These are phyloP conservation scores for Asterophora lycoperdoides DNA, from an alignment of 768 basidiomycete species.

Conservation along the genomic window DNA sequence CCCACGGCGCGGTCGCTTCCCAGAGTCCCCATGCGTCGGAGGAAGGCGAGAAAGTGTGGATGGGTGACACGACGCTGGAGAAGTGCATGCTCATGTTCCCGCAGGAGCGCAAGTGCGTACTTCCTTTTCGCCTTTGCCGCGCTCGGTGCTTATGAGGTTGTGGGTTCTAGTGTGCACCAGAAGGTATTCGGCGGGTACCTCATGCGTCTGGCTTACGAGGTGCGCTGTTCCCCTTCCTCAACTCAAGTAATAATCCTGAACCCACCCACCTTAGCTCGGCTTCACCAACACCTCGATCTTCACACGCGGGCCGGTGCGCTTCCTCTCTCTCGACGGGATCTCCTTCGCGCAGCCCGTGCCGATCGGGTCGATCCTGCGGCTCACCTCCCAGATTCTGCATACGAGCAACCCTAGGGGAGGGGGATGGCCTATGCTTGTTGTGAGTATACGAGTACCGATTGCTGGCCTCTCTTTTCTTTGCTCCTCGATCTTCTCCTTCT, in stretches of 20 bases:
- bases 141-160: background rate
- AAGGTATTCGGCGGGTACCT: conserved; percentile 78
- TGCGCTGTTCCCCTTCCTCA: conserved; percentile 19
- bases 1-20: too few relatives aligned
- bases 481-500: background rate
- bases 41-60: conserved; percentile 54
- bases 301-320: conserved; percentile 60
- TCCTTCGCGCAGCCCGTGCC: conserved; percentile 78
- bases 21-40: too few relatives aligned
- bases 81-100: conserved; percentile 78
- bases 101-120: conserved; percentile 72
- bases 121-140: background rate
- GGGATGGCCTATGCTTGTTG: conserved; percentile 51
- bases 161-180: conserved; percentile 59
- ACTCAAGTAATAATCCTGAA: background rate
- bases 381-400: conserved; percentile 68
- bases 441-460: too few relatives aligned
- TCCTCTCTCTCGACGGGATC: conserved; percentile 77
- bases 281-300: conserved; percentile 70
- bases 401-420: conserved; percentile 36
- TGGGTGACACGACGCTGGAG: conserved; percentile 70
- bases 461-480: conserved; percentile 10
- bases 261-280: conserved; percentile 46
- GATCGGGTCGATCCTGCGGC: conserved; percentile 75
- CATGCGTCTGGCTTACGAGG: conserved; percentile 70